These are phyloP conservation scores for Hypomontagnella monticulosa DNA, from an alignment of 495 filamentous ascomycete genomes.

Conservation along the genomic window DNA sequence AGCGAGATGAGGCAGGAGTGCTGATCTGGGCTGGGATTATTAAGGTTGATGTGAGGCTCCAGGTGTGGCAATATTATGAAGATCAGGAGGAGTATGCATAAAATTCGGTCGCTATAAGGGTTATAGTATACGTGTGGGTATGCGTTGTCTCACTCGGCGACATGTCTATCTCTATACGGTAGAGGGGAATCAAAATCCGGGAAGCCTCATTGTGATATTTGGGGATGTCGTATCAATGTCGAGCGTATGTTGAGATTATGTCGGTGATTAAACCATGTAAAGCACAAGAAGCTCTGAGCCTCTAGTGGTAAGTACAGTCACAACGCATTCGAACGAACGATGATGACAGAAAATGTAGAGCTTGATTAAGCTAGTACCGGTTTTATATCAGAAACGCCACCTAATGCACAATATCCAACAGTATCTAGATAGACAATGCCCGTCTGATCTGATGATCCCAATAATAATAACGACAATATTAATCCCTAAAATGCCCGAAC, in stretches of 20 bases:
- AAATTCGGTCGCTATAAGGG: neutral
- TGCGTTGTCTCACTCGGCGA: too few relatives aligned
- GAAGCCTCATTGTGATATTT: too few relatives aligned
- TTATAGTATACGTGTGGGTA: too few relatives aligned
- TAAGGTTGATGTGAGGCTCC: constrained; percentile 14
- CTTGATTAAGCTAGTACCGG: neutral
- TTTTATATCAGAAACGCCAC: constrained; percentile 20
- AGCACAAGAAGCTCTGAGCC: too few relatives aligned
- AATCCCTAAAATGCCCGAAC: constrained; percentile 13
- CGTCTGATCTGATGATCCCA: constrained; percentile 5
- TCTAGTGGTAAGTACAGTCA: too few relatives aligned
- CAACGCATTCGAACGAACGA: too few relatives aligned
- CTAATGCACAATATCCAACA: constrained; percentile 28
- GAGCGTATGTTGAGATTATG: too few relatives aligned
- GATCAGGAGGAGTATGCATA: neutral
- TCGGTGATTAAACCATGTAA: too few relatives aligned
- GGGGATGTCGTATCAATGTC: too few relatives aligned
- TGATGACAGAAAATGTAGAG: too few relatives aligned
- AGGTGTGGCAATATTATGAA: neutral
- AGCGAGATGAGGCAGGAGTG: neutral
- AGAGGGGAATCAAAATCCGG: too few relatives aligned
- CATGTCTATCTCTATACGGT: too few relatives aligned
- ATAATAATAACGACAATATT: neutral
- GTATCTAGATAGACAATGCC: constrained; percentile 5
- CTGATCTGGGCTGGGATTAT: constrained; percentile 16